These are phyloP conservation scores for Theileria orientalis DNA, from an alignment of 169 alveolate genomes.

Conservation along the genomic window DNA sequence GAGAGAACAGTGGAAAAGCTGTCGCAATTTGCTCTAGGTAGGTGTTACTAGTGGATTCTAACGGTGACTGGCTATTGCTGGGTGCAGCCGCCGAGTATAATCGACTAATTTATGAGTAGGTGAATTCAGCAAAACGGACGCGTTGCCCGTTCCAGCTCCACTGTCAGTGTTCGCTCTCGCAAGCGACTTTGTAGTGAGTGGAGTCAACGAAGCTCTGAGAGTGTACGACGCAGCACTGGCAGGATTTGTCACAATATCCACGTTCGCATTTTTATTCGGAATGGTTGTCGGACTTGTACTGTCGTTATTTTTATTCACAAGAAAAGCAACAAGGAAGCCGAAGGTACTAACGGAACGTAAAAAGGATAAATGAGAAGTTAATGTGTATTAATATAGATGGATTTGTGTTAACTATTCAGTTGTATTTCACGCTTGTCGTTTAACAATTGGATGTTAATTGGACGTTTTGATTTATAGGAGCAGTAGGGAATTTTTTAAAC, in stretches of 20 bases:
- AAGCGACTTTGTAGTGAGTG: conserved; percentile 38
- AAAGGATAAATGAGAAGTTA: conserved; percentile 7
- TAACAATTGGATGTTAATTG: too few species aligned
- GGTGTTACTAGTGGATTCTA: conserved; percentile 36
- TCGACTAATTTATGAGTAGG: not conserved
- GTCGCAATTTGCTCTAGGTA: conserved; percentile 58
- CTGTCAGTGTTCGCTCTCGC: conserved; percentile 34
- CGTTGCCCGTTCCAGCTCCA: conserved; percentile 47
- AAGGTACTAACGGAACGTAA: not conserved
- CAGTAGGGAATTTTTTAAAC: too few species aligned
- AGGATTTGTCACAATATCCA: conserved; percentile 46
- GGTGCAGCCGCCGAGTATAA: too few species aligned
- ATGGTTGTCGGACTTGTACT: conserved; percentile 28
- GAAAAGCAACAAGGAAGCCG: conserved; percentile 10
- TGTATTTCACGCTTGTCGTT: too few species aligned
- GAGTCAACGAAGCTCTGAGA: conserved; percentile 47
- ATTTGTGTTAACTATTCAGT: too few species aligned
- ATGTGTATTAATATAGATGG: not conserved
- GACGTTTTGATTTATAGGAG: too few species aligned
- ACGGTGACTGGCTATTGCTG: not conserved
- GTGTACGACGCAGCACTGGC: conserved; percentile 56
- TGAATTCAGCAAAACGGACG: not conserved
- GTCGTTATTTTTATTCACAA: conserved; percentile 18
- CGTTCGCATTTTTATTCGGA: conserved; percentile 40
- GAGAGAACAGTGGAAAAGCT: conserved; percentile 71